A percentile compares a stretch with the other conserved stretches of the same genome.
These are phyloP conservation scores for Penicillium atrosanguineum DNA, from an alignment of 495 filamentous ascomycete species.

Conservation along the genomic window DNA sequence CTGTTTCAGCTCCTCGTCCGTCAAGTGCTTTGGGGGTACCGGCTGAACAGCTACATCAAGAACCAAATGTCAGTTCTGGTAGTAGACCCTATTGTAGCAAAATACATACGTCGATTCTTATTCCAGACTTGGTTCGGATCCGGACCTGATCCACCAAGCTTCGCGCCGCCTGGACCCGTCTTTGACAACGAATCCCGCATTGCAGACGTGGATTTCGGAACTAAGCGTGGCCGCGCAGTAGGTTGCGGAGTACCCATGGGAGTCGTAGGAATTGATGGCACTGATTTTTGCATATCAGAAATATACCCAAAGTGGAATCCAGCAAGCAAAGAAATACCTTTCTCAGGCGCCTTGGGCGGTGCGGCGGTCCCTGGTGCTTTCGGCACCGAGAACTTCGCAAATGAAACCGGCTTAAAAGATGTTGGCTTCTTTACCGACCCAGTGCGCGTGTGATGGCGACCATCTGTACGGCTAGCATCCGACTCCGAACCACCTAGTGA, in stretches of 20 bases:
- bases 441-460: conserved; percentile 61
- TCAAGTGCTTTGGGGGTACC: conserved; percentile 85
- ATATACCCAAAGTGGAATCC: background rate
- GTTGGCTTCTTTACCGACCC: conserved; percentile 77
- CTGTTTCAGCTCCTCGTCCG: conserved; percentile 94
- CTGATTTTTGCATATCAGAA: conserved; percentile 32
- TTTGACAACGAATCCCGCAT: conserved; percentile 53
- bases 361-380: conserved; percentile 53
- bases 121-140: conserved; percentile 90
- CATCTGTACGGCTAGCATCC: conserved; percentile 50
- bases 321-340: conserved; percentile 41
- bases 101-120: conserved; percentile 84
- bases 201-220: conserved; percentile 63
- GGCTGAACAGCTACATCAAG: conserved; percentile 63
- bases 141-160: conserved; percentile 52
- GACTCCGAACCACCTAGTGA: conserved; percentile 49
- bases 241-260: conserved; percentile 41
- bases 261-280: conserved; percentile 38
- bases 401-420: conserved; percentile 93
- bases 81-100: conserved; percentile 1
- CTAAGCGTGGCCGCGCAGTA: conserved; percentile 56
- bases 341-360: conserved; percentile 53
- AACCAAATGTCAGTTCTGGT: conserved; percentile 24
- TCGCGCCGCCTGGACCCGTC: conserved; percentile 38
- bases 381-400: conserved; percentile 69